A percentile compares a stretch with the other conserved stretches of the same genome.
Conservation (phyloP, 1,139 yeast genomes). For the Tardiomyces depauwii region DNA sequence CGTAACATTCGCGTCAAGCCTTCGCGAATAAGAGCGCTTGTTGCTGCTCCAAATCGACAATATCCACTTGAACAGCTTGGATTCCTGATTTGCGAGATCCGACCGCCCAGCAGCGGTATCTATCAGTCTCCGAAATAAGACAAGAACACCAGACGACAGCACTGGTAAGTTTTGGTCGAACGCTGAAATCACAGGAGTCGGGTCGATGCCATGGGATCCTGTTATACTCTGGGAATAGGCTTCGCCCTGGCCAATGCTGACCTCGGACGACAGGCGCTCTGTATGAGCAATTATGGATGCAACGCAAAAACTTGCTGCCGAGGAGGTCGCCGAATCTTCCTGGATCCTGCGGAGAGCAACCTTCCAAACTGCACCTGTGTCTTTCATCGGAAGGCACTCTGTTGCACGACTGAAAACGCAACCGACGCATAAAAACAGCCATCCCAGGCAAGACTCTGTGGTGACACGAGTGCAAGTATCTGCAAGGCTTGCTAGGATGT, state of each 20-base stretch:
- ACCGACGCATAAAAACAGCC: slow-evolving; percentile 9
- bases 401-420: slow-evolving; percentile 3
- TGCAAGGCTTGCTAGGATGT: too few species aligned
- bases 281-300: background rate
- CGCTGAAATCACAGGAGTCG: background rate
- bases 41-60: background rate
- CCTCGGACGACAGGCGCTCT: background rate
- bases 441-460: slow-evolving; percentile 1
- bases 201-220: background rate
- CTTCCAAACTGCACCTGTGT: slow-evolving; percentile 3
- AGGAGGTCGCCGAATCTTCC: slow-evolving; percentile 3
- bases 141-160: background rate
- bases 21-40: background rate
- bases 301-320: slow-evolving; percentile 10
- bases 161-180: background rate
- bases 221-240: too few species aligned
- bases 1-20: background rate
- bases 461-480: too few species aligned
- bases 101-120: background rate
- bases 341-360: slow-evolving; percentile 6
- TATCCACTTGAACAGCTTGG: background rate
- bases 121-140: background rate
- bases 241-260: too few species aligned
- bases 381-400: background rate
- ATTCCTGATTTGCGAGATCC: background rate